These are phyloP conservation scores for Prunella vulgaris DNA, from an alignment of 257 asterid genomes.

Conservation along the genomic window DNA sequence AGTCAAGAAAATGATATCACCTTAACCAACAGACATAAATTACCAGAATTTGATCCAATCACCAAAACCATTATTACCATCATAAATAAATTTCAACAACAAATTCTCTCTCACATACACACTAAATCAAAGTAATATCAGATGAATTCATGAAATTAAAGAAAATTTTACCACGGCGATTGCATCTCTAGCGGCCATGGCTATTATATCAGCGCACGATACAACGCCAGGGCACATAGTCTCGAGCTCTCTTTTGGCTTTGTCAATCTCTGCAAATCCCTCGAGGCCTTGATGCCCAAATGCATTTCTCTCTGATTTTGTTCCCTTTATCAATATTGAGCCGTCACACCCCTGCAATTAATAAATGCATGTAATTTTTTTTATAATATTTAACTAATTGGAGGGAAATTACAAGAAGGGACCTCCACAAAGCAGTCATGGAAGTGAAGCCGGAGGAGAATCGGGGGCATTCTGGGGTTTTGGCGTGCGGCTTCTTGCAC, in stretches of 20 bases:
- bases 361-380: too few relatives aligned
- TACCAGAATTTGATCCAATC: background rate
- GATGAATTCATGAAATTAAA: background rate
- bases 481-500: conserved; percentile 24
- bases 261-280: conserved; percentile 26
- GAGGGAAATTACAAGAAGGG: background rate
- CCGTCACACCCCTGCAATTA: conserved; percentile 42
- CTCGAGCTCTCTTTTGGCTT: conserved; percentile 33
- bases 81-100: conserved; percentile 1
- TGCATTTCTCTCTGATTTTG: conserved; percentile 23
- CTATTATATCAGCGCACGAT: conserved; percentile 47
- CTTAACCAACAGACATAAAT: background rate
- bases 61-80: background rate
- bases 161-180: conserved; percentile 23
- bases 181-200: conserved; percentile 50
- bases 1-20: conserved; percentile 18
- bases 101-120: background rate
- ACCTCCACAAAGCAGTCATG: conserved; percentile 52
- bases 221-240: conserved; percentile 40
- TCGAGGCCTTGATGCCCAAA: conserved; percentile 31
- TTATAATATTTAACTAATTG: too few relatives aligned
- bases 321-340: conserved; percentile 30
- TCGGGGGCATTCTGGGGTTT: conserved; percentile 26
- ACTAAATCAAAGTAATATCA: too few relatives aligned
- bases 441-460: conserved; percentile 41